phyloP scores from a whole-genome alignment of 2,329 filamentous ascomycete genomes.

The Trichocomaceae sp. region DNA sequence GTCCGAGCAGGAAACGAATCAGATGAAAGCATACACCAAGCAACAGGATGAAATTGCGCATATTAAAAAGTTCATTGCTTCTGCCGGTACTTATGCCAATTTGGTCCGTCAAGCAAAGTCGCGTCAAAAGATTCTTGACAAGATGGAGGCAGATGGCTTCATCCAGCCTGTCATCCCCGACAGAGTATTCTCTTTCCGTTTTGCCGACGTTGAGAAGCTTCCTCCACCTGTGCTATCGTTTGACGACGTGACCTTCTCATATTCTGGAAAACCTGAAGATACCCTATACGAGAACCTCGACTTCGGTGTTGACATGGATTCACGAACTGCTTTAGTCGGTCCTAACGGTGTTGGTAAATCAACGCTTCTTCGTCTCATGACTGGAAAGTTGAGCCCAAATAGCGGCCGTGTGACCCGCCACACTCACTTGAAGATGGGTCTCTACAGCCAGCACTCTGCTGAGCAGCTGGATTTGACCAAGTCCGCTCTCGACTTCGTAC shows the following conservation, averaged over 20 bases:
- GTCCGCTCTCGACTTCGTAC: conserved; percentile 93
- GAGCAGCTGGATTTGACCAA: conserved; percentile 98
- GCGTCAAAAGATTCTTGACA: conserved; percentile 98
- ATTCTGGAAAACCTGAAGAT: conserved; percentile 81
- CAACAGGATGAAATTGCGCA: conserved; percentile 98
- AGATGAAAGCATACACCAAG: conserved; percentile 98
- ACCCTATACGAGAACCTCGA: conserved; percentile 96
- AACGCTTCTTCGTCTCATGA: conserved; percentile 92
- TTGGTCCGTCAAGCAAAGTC: conserved; percentile 98
- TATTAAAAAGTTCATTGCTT: conserved; percentile 99
- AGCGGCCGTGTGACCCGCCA: conserved; percentile 77
- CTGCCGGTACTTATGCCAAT: conserved; percentile 99
- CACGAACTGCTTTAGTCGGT: conserved; percentile 89
- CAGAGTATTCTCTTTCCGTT: conserved; percentile 92
- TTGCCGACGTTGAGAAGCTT: conserved; percentile 98
- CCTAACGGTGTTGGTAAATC: conserved; percentile 99
- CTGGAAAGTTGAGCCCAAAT: conserved; percentile 83
- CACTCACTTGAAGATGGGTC: conserved; percentile 95
- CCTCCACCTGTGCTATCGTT: conserved; percentile 94
- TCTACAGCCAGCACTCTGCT: conserved; percentile 97
- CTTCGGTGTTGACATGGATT: conserved; percentile 99
- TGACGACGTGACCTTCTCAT: conserved; percentile 96
- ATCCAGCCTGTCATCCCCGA: conserved; percentile 85
- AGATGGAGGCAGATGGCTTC: conserved; percentile 99
- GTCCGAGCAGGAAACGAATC: conserved; percentile 89